Percentiles rank a stretch among this genome's conserved stretches.
phyloP scores from a whole-genome alignment of 305 asterid genomes.

The Euphrasia arctica region DNA sequence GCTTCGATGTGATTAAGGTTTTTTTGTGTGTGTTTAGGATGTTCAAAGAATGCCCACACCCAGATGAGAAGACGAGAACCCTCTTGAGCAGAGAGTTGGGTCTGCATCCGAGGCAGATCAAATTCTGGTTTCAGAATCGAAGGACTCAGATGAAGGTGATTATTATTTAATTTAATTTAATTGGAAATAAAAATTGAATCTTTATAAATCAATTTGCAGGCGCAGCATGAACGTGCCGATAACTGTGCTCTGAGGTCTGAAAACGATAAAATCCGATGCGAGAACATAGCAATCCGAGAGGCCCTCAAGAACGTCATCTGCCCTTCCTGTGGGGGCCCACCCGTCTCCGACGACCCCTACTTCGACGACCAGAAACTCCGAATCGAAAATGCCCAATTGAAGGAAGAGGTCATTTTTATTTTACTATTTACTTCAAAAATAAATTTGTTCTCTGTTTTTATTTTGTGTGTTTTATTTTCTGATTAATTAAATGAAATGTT shows the following conservation, averaged over 20 bases:
- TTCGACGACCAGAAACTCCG: constrained; percentile 88
- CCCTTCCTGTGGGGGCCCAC: constrained; percentile 96
- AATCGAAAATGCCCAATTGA: constrained; percentile 77
- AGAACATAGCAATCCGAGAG: constrained; percentile 83
- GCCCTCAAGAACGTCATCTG: constrained; percentile 86
- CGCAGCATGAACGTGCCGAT: constrained; percentile 93
- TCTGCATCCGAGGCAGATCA: constrained; percentile 91
- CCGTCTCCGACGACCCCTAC: constrained; percentile 70
- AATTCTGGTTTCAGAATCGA: constrained; percentile 97
- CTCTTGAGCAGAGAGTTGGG: constrained; percentile 82
- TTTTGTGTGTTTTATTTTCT: no score
- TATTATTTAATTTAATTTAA: no score
- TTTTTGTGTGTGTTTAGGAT: constrained; percentile 36
- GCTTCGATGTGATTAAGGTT: constrained; percentile 23
- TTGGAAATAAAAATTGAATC: background rate
- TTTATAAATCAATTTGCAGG: constrained; percentile 32
- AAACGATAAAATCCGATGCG: constrained; percentile 86
- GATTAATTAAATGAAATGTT: no score
- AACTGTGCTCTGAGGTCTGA: constrained; percentile 72
- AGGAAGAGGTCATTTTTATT: constrained; percentile 64
- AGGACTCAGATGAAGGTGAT: constrained; percentile 95
- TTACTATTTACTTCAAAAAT: no score
- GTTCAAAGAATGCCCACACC: constrained; percentile 91
- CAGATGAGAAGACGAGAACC: constrained; percentile 88
- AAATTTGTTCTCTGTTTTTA: no score